Conservation (phyloP, 345 rosid genomes). For the Hevea brasiliensis region DNA sequence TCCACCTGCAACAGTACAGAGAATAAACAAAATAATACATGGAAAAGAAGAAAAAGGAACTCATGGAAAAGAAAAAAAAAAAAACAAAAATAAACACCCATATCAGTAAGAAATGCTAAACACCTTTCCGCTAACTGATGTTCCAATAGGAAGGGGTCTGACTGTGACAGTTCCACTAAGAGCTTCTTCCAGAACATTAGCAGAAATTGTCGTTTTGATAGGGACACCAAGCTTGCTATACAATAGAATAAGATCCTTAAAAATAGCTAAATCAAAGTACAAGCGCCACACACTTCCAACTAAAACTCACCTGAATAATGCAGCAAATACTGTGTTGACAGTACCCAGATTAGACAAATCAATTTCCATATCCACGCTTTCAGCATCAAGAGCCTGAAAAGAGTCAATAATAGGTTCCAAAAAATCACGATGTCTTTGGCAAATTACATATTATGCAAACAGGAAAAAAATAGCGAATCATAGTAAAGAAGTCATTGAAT, state of each 20-base stretch:
- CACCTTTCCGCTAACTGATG: conserved; percentile 99
- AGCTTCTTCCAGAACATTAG: conserved; percentile 98
- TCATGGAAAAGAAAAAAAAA: background rate
- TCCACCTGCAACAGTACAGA: conserved; percentile 66
- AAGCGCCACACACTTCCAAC: background rate
- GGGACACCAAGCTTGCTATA: conserved; percentile 98
- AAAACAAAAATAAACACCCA: background rate
- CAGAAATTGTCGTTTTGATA: conserved; percentile 94
- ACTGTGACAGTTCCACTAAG: conserved; percentile 95
- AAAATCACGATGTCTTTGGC: background rate
- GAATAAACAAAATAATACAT: conserved; percentile 14
- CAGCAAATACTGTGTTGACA: conserved; percentile 98
- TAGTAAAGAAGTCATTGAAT: background rate
- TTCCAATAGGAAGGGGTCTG: conserved; percentile 97
- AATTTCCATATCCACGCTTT: conserved; percentile 94
- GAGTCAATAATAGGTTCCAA: conserved; percentile 15
- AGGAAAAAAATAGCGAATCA: background rate
- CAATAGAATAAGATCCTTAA: conserved; percentile 16
- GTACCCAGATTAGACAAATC: conserved; percentile 98
- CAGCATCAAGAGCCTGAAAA: conserved; percentile 81
- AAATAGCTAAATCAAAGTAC: conserved; percentile 14
- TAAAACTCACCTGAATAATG: conserved; percentile 77
- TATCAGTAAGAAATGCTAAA: conserved; percentile 15
- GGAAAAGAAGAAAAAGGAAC: too few relatives aligned
- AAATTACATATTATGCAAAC: conserved; percentile 3